Conservation (phyloP, 2,329 filamentous ascomycete species). For the Diaporthe sp. region DNA sequence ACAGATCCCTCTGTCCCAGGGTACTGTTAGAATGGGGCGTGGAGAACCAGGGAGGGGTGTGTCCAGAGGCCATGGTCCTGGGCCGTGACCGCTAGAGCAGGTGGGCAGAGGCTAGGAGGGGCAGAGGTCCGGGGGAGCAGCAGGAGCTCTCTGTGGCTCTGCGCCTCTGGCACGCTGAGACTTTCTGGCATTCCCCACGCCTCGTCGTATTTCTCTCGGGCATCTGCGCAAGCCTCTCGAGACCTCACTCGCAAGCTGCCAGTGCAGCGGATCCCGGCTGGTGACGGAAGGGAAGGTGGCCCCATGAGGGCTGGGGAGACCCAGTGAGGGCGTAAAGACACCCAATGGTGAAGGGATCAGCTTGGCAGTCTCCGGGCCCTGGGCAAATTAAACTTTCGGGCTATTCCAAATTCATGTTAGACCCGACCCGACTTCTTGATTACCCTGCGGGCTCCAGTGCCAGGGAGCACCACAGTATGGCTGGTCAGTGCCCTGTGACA, state of each 20-base stretch:
- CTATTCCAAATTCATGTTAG: slow-evolving; percentile 33
- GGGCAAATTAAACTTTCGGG: slow-evolving; percentile 37
- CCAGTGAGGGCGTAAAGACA: slow-evolving; percentile 33
- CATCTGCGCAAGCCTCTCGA: slow-evolving; percentile 30
- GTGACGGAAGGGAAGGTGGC: slow-evolving; percentile 31
- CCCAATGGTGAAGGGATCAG: slow-evolving; percentile 37
- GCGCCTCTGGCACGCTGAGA: slow-evolving; percentile 16
- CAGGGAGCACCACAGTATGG: slow-evolving; percentile 35
- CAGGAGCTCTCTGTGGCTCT: slow-evolving; percentile 31
- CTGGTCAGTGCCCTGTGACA: slow-evolving; percentile 36
- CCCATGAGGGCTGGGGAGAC: slow-evolving; percentile 29
- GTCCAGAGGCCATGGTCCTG: slow-evolving; percentile 4
- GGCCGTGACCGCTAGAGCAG: slow-evolving; percentile 26
- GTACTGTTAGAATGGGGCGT: neutral
- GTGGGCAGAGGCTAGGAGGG: slow-evolving; percentile 24
- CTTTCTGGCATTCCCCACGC: slow-evolving; percentile 29
- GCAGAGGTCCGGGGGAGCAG: slow-evolving; percentile 29
- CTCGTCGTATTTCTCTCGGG: slow-evolving; percentile 28
- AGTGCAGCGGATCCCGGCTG: slow-evolving; percentile 39
- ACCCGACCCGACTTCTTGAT: slow-evolving; percentile 32
- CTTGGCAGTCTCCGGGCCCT: slow-evolving; percentile 32
- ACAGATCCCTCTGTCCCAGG: slow-evolving; percentile 35
- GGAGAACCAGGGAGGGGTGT: slow-evolving; percentile 23
- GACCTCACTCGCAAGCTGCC: slow-evolving; percentile 29
- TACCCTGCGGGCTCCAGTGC: slow-evolving; percentile 28